These are phyloP conservation scores for Chondrus crispus DNA, from an alignment of 23 red algal genomes.

Conservation along the genomic window DNA sequence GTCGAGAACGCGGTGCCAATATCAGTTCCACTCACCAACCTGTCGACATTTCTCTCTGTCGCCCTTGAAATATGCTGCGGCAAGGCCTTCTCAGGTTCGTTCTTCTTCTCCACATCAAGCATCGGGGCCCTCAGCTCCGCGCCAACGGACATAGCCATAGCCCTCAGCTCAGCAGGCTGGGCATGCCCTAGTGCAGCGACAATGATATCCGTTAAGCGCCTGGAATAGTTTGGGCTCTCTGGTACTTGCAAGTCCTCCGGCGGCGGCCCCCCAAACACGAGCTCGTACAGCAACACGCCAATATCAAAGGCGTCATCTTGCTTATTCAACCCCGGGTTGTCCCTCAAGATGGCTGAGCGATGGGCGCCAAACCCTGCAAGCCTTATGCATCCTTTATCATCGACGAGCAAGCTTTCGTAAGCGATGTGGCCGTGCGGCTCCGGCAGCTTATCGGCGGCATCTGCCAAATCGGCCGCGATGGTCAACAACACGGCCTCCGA, in stretches of 20 bases:
- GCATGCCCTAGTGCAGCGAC: conserved; percentile 19
- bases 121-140: conserved; percentile 21
- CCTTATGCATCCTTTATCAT: conserved; percentile 19
- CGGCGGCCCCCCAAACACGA: conserved; percentile 30
- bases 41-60: conserved; percentile 41
- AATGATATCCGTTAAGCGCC: conserved; percentile 14
- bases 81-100: background rate
- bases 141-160: background rate
- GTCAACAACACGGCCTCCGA: conserved; percentile 44
- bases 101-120: background rate
- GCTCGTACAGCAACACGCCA: conserved; percentile 32
- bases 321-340: conserved; percentile 40
- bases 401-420: conserved; percentile 48
- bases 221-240: conserved; percentile 3
- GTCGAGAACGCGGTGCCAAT: conserved; percentile 31
- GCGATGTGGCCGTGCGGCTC: conserved; percentile 49
- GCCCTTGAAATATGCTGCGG: conserved; percentile 7
- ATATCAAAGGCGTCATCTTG: conserved; percentile 62
- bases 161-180: conserved; percentile 8
- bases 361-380: conserved; percentile 59
- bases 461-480: conserved; percentile 22
- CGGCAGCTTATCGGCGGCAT: conserved; percentile 19
- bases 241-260: conserved; percentile 24
- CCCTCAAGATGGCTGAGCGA: conserved; percentile 50
- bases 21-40: conserved; percentile 25